Evolutionary conservation across 140 eudicot genomes (phyloP), one percentile per base, ranked within the genome.

Genomic region (Bidens hawaiensis): DNA sequence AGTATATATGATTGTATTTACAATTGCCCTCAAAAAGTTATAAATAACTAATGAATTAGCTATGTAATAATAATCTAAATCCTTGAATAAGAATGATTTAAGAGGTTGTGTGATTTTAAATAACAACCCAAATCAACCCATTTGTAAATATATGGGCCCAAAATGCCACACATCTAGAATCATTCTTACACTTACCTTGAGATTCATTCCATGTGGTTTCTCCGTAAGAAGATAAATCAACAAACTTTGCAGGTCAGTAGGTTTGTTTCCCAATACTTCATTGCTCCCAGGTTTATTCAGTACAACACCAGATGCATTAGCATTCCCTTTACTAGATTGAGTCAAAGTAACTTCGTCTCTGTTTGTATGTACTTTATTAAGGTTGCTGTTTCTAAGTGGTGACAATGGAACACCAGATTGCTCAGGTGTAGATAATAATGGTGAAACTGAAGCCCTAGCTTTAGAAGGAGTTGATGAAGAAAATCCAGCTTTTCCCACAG

Each of bases 201-300:
- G 65, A 77, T 81, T 82, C 95, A 93, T 85, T 58, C 99, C 99
- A 62, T 78, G 86, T 14, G 93, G 89, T 53, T 81, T 77, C 72
- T 85, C 96, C 82, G 16, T 68, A 18, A 93, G 83, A 61, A 93
- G 75, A 68, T 87, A 80, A 69, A 77, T 71, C 58, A 93, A 66
- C 77, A 74, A 25, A 51, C 83, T 79, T 60, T 72, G 85, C 75
- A 88, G 69, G 68, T 85, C 89, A 26, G 71, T 42, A 43, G 86
- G 77, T 71, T 80, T 77, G 42, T 70, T 64, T 59, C 71, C 91
- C 43, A 61, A 26, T 24, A 54, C 79, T 3, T 45, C 77, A 27
- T 60, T 76, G 74, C 70, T 70, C 52, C 68, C 81, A 38, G 64
- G 60, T 62, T 72, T 85, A 57, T 75, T 81, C 60, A 42, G 73